Evolutionary conservation across 495 filamentous ascomycete species (phyloP), one percentile per base, ranked within the genome.

Genomic region (Bryoglossum gracile): DNA sequence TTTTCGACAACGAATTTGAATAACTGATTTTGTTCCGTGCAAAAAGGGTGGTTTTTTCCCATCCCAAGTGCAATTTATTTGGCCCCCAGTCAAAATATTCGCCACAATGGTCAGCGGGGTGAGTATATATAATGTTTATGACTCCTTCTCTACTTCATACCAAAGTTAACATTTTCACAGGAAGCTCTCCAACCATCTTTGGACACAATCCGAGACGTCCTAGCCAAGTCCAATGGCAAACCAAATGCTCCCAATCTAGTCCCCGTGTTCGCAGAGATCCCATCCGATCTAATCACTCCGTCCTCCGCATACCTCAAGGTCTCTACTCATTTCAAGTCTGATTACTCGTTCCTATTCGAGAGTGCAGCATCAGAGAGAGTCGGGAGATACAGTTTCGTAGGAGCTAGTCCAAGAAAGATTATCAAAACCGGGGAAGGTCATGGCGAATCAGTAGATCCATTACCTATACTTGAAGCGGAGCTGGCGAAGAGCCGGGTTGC

Each of bases 381-480:
- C 54, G 91, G 89, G 28, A 73, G 94, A 54, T 95, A 94, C 62
- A 94, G 87, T 66, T 98, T 98, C 65, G 80, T 98, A 35, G 92
- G 94, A 50, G 85, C 87, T 48, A 84, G 87, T 54, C 92, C 92
- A 8, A 73, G 84, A 43, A 90, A 94, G 64, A 74, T 95, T 3
- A 69, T 98, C 51, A 84, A 86, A 53, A 92, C 92, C 3, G 92
- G 92, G 19, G 78, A 86, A 35, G 86, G 87, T 42, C 84, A 95
- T 80, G 87, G 90, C 41, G 76, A 80, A 35, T 83, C 83, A 43
- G 67, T 75, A 49, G 92, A 98, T 58, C 92, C 92, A 14, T 72
- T 98, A 21, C 86, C 84, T 0, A 68, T 76, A 24, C 80, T 98
- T 18, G 82, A 95, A 69, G 69, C 74, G 33, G 85, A 95, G 63